Conservation (phyloP, 2,329 filamentous ascomycete genomes). For the Fusarium nisikadoi region DNA sequence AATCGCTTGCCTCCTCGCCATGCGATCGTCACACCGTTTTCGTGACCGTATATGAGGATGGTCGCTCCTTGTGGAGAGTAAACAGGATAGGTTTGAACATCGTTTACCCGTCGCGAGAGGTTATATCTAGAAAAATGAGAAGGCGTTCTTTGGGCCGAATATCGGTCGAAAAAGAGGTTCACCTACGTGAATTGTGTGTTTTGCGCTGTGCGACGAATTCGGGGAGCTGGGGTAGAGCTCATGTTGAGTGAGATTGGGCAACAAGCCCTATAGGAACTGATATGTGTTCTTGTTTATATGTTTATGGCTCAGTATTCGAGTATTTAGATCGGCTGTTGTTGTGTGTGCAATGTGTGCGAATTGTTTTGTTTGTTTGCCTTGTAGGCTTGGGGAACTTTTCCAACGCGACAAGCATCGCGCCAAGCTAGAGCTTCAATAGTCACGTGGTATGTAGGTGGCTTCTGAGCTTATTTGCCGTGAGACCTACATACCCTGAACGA, state of each 20-base stretch:
- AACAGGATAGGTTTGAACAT: conserved; percentile 70
- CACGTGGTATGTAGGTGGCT: conserved; percentile 27
- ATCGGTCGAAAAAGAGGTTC: not conserved
- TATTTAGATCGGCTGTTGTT: not conserved
- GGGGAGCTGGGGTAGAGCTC: conserved; percentile 50
- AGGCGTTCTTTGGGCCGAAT: not conserved
- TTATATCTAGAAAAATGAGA: conserved; percentile 62
- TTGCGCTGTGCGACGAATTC: conserved; percentile 60
- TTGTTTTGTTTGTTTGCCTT: conserved; percentile 10
- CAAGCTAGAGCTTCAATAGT: conserved; percentile 20
- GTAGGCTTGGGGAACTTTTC: conserved; percentile 40
- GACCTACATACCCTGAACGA: not conserved
- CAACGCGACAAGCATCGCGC: conserved; percentile 43
- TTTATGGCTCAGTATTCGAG: not conserved
- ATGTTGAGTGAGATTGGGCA: conserved; percentile 45
- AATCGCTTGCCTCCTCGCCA: conserved; percentile 73
- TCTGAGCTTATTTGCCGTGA: fast-evolving
- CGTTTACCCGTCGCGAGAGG: conserved; percentile 66
- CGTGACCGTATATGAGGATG: conserved; percentile 71
- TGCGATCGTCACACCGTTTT: conserved; percentile 68
- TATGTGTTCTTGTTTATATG: not conserved
- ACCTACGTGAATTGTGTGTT: conserved; percentile 61
- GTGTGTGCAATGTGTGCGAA: not conserved
- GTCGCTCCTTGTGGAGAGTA: conserved; percentile 71
- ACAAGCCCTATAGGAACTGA: conserved; percentile 27